These are phyloP conservation scores for Aspergillus ochraceus DNA, from an alignment of 2,329 filamentous ascomycete species.

Conservation along the genomic window DNA sequence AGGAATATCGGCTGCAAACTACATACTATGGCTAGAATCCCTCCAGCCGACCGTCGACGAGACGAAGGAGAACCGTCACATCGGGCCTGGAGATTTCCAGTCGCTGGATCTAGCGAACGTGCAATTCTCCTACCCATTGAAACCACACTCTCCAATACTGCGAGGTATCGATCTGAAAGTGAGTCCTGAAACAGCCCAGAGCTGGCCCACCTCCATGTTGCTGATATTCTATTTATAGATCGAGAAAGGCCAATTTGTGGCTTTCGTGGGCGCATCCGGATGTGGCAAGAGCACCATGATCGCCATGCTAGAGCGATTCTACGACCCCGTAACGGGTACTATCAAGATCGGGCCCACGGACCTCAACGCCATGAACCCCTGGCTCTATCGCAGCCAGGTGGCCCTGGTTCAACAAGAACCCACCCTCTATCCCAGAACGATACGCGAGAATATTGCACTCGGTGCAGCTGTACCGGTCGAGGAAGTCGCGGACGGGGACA, in stretches of 20 bases:
- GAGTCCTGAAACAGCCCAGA: neutral
- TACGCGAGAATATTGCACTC: constrained; percentile 64
- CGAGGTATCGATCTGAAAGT: constrained; percentile 28
- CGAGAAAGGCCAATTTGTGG: constrained; percentile 52
- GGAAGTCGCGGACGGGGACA: constrained; percentile 30
- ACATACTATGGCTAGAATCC: constrained; percentile 47
- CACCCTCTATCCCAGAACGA: constrained; percentile 67
- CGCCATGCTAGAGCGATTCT: constrained; percentile 63
- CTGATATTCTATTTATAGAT: constrained; percentile 27
- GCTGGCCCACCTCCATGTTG: neutral
- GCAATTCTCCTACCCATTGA: constrained; percentile 36
- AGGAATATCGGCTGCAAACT: constrained; percentile 51
- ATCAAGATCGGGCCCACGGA: constrained; percentile 65
- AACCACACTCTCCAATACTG: constrained; percentile 26
- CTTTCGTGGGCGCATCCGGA: constrained; percentile 58
- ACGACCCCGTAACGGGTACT: constrained; percentile 63
- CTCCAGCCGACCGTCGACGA: constrained; percentile 45
- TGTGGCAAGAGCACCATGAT: constrained; percentile 70
- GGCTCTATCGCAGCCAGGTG: constrained; percentile 63
- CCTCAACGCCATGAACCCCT: constrained; percentile 59
- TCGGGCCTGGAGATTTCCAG: constrained; percentile 25
- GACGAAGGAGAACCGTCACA: constrained; percentile 42
- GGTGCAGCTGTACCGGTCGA: too few species aligned
- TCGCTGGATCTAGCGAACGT: constrained; percentile 47
- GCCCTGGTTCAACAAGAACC: constrained; percentile 75